phyloP scores from a whole-genome alignment of 805 yeast genomes.

The Komagataella kurtzmanii region DNA sequence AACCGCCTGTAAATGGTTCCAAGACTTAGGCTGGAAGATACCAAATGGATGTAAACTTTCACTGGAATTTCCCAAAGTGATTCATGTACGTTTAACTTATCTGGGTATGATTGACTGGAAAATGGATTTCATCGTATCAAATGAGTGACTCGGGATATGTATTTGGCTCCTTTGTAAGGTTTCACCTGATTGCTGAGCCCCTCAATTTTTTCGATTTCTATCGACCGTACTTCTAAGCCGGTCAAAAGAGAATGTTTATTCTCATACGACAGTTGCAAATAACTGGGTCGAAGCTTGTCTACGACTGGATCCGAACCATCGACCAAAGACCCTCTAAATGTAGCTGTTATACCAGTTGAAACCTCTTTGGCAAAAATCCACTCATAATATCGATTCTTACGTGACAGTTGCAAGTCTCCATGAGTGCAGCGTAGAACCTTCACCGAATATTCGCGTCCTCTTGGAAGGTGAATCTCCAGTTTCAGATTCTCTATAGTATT shows the following conservation, averaged over 20 bases:
- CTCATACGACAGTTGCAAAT: slow-evolving; percentile 35
- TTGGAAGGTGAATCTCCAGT: slow-evolving; percentile 20
- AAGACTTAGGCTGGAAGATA: no score
- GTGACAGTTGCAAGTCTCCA: slow-evolving; percentile 53
- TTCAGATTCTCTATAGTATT: slow-evolving; percentile 32
- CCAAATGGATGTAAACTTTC: no score
- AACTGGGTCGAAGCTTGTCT: slow-evolving; percentile 19
- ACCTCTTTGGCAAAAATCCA: slow-evolving; percentile 57
- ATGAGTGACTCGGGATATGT: slow-evolving; percentile 52
- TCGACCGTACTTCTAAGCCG: slow-evolving; percentile 54
- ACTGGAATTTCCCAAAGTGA: no score
- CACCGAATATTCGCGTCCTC: slow-evolving; percentile 20
- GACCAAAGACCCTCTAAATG: slow-evolving; percentile 44
- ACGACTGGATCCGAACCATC: neutral
- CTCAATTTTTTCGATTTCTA: slow-evolving; percentile 41
- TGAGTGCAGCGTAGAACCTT: slow-evolving; percentile 54
- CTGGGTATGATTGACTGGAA: no score
- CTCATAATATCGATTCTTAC: slow-evolving; percentile 32
- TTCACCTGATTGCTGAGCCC: slow-evolving; percentile 50
- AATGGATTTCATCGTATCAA: slow-evolving; percentile 21
- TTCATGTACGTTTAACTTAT: no score
- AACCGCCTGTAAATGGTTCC: no score
- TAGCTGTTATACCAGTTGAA: slow-evolving; percentile 52
- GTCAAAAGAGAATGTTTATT: slow-evolving; percentile 66
- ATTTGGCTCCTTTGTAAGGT: slow-evolving; percentile 89